Base-by-base conservation (phyloP, 1,284 basidiomycete genomes). In the Garcileccinum viscosum region DNA sequence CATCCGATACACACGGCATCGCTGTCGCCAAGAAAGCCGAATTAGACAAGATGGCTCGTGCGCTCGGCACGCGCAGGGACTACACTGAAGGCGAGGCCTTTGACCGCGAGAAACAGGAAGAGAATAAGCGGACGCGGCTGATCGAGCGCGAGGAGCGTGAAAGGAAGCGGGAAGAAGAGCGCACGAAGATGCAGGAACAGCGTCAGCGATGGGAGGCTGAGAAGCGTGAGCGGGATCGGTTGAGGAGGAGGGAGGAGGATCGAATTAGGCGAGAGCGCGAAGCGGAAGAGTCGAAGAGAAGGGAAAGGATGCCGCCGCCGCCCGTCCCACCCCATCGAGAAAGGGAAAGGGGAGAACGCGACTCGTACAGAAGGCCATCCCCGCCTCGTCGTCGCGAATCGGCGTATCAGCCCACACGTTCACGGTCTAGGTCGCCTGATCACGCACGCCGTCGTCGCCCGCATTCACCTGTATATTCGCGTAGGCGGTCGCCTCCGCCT, bases 11-110 rank as follows among this genome's bases (percentile, higher is more conserved):
- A 0, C 96, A 98, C 78, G 95, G 88, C 24, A 88, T 96, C 65
- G 95, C 96, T 3, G 90, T 89, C 1, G 95, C 95, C 5, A 98
- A 98, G 85, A 93, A 95, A 80, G 80, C 85, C 30, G 96, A 98
- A 80, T 86, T 95, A 71, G 87, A 83, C 75, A 93, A 89, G 79
- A 93, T 98, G 90, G 91, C 94, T 24, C 85, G 88, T 68, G 97
- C 97, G 0, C 84, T 99, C 15, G 94, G 95, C 17, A 95, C 97
- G 1, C 87, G 91, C 2, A 82, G 84, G 5, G 90, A 94, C 76
- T 97, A 99, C 74, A 82, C 87, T 9, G 96, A 98, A 81, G 95
- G 97, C 12, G 93, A 95, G 37, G 95, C 95, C 1, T 97, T 97
- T 80, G 92, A 96, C 79, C 87, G 89, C 44, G 94, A 95, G 76